These are phyloP conservation scores for Pseudophaeomoniella oleicola DNA, from an alignment of 2,329 filamentous ascomycete species.

Conservation along the genomic window DNA sequence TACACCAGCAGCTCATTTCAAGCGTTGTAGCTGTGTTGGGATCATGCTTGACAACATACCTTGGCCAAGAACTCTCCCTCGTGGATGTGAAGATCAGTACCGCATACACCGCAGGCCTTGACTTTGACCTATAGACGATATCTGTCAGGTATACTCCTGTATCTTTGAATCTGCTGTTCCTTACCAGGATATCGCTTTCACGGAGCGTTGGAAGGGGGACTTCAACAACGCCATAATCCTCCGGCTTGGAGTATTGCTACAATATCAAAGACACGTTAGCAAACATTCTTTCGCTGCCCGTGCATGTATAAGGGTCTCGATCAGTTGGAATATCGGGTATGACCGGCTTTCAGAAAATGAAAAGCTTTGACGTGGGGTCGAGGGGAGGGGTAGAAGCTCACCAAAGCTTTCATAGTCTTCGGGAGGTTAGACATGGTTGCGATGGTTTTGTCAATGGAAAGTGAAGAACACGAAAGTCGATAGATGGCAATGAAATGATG, in stretches of 20 bases:
- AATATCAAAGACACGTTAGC: too few relatives aligned
- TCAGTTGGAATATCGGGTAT: too few relatives aligned
- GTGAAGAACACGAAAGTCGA: too few relatives aligned
- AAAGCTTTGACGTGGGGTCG: too few relatives aligned
- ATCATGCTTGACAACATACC: too few relatives aligned
- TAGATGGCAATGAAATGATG: too few relatives aligned
- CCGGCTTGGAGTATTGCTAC: constrained; percentile 44
- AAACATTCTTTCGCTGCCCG: too few relatives aligned
- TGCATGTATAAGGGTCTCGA: too few relatives aligned
- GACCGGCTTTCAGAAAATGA: too few relatives aligned
- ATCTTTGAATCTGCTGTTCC: constrained; percentile 5
- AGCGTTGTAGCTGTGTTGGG: too few relatives aligned
- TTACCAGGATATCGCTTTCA: constrained; percentile 42
- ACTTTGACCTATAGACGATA: constrained; percentile 41
- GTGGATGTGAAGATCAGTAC: constrained; percentile 39
- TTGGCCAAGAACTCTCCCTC: constrained; percentile 52
- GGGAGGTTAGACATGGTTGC: constrained; percentile 28
- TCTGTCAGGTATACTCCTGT: constrained; percentile 9
- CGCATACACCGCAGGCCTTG: constrained; percentile 51
- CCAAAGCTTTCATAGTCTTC: constrained; percentile 47
- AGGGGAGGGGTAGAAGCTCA: constrained; percentile 21
- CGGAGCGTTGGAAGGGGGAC: constrained; percentile 47
- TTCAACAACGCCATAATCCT: constrained; percentile 45
- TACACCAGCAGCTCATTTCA: too few relatives aligned
- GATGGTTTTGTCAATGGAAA: too few relatives aligned